A percentile compares a stretch with the other conserved stretches of the same genome.
phyloP scores from a whole-genome alignment of 345 rosid species.

The Aquilaria malaccensis region DNA sequence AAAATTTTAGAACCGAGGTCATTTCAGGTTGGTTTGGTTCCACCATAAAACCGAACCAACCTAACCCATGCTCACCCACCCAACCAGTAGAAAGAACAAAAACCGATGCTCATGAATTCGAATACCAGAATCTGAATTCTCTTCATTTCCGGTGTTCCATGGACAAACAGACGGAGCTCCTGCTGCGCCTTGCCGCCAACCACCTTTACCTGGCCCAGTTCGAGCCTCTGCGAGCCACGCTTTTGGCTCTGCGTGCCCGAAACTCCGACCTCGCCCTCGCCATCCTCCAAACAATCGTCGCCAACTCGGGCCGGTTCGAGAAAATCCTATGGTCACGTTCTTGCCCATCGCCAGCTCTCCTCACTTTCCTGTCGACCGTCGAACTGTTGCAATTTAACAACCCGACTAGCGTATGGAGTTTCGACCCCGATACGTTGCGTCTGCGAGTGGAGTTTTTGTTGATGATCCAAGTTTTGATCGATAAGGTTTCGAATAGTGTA shows the following conservation, averaged over 20 bases:
- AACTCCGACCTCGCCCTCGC: constrained; percentile 62
- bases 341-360: constrained; percentile 72
- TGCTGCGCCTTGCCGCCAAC: constrained; percentile 79
- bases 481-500: constrained; percentile 30
- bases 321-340: constrained; percentile 70
- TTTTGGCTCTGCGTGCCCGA: constrained; percentile 62
- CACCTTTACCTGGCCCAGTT: constrained; percentile 85
- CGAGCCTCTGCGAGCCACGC: constrained; percentile 84
- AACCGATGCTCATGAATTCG: no score
- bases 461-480: constrained; percentile 56
- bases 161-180: constrained; percentile 81
- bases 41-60: no score
- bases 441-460: constrained; percentile 73
- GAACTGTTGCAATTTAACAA: constrained; percentile 56
- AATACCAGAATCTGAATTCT: neutral
- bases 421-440: constrained; percentile 53
- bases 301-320: constrained; percentile 65
- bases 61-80: no score
- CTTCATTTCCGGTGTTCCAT: constrained; percentile 13
- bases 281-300: constrained; percentile 69
- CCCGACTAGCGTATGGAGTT: constrained; percentile 66
- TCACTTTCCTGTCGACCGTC: constrained; percentile 57
- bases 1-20: no score
- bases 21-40: no score
- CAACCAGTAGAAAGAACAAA: no score